Conservation (phyloP, 2,329 filamentous ascomycete species). For the Cladosporium phlei region DNA sequence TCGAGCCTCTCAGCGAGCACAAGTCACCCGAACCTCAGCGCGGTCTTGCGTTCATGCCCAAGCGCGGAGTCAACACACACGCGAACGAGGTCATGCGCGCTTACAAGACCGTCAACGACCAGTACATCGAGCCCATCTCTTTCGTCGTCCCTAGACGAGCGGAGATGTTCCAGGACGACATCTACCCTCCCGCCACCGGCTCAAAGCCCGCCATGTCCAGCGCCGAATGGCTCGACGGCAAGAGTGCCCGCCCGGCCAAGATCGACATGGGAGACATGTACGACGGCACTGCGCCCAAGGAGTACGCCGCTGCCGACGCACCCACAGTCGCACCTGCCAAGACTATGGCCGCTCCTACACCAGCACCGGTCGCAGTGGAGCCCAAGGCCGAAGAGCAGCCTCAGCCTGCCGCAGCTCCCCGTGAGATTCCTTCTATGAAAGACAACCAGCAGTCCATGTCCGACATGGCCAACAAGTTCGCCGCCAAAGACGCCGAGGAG, state of each 20-base stretch:
- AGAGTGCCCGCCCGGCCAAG: slow-evolving; percentile 74
- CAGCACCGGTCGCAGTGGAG: slow-evolving; percentile 32
- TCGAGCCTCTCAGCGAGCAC: slow-evolving; percentile 94
- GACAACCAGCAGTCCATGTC: slow-evolving; percentile 86
- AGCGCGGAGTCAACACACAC: slow-evolving; percentile 90
- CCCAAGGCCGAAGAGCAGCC: slow-evolving; percentile 41
- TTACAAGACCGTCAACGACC: slow-evolving; percentile 95
- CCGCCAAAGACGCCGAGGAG: slow-evolving; percentile 62
- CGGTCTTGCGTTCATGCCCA: slow-evolving; percentile 88
- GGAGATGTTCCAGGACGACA: slow-evolving; percentile 94
- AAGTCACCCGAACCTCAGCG: slow-evolving; percentile 94
- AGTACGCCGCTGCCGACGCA: slow-evolving; percentile 68
- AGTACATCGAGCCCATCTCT: slow-evolving; percentile 91
- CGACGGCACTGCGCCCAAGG: slow-evolving; percentile 73
- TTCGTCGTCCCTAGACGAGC: slow-evolving; percentile 94
- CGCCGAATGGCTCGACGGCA: slow-evolving; percentile 80
- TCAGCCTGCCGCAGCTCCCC: slow-evolving; percentile 41
- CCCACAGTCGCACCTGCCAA: slow-evolving; percentile 35
- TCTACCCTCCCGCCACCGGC: slow-evolving; percentile 83
- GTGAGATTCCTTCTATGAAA: slow-evolving; percentile 62
- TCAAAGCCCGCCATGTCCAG: slow-evolving; percentile 74
- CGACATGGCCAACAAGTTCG: slow-evolving; percentile 78
- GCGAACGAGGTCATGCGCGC: slow-evolving; percentile 95
- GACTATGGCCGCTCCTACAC: slow-evolving; percentile 35
- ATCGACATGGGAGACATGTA: slow-evolving; percentile 91